A percentile compares a stretch with the other conserved stretches of the same genome.
Conservation (phyloP, 495 filamentous ascomycete species). For the Echria macrotheca region DNA sequence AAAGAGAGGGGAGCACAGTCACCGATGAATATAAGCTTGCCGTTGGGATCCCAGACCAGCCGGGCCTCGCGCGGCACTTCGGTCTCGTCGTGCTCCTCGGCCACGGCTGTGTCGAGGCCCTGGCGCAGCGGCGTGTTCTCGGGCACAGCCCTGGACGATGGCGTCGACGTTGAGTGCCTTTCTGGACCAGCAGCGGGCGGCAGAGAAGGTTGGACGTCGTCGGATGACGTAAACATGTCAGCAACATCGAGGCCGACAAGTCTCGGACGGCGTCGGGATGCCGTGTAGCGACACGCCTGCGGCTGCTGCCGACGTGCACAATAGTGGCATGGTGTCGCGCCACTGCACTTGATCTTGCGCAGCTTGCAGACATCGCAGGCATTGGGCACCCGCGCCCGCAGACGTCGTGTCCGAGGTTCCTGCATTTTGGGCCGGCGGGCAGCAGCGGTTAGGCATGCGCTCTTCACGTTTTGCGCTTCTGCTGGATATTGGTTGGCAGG, state of each 20-base stretch:
- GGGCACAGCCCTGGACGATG: neutral
- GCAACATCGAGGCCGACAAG: too few relatives aligned
- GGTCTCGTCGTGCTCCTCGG: constrained; percentile 37
- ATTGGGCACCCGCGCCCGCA: constrained; percentile 34
- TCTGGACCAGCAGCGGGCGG: neutral
- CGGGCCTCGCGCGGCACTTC: constrained; percentile 46
- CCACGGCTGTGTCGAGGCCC: constrained; percentile 2
- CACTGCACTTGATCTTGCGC: constrained; percentile 41
- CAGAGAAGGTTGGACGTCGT: neutral
- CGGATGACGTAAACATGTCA: constrained; percentile 10
- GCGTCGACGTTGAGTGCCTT: neutral
- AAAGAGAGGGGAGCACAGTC: constrained; percentile 66
- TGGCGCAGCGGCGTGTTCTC: neutral
- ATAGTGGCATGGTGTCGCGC: constrained; percentile 31
- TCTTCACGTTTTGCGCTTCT: neutral
- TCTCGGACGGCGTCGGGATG: constrained; percentile 13
- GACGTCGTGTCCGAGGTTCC: constrained; percentile 13
- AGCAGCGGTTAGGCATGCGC: neutral
- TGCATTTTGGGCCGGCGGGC: constrained; percentile 11
- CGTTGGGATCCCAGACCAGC: constrained; percentile 52
- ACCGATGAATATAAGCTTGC: constrained; percentile 60
- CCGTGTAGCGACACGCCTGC: constrained; percentile 24
- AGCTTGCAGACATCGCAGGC: constrained; percentile 43
- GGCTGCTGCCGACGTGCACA: constrained; percentile 25
- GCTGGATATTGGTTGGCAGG: too few relatives aligned